These are phyloP conservation scores for Panellus pusillus DNA, from an alignment of 768 basidiomycete species.

Conservation along the genomic window DNA sequence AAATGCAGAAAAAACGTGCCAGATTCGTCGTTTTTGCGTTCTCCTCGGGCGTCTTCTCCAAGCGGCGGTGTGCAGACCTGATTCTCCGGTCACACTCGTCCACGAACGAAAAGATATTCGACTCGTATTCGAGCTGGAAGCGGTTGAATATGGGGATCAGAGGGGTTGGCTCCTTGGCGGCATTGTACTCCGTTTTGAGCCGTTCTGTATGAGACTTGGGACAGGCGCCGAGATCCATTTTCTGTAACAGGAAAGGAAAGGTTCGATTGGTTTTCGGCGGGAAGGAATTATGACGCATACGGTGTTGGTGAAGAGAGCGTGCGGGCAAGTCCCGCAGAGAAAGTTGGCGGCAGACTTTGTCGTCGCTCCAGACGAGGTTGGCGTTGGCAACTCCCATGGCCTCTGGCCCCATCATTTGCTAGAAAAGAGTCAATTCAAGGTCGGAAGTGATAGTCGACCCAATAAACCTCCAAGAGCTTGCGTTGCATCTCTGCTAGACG, in stretches of 20 bases:
- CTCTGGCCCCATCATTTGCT: slow-evolving; percentile 99
- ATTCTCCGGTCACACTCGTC: slow-evolving; percentile 99
- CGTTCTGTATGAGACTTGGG: slow-evolving; percentile 96
- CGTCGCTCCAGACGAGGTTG: slow-evolving; percentile 91
- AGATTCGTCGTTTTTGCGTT: slow-evolving; percentile 98
- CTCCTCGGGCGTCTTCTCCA: slow-evolving; percentile 99
- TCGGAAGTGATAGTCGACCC: slow-evolving; percentile 27
- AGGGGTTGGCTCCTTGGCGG: slow-evolving; percentile 71
- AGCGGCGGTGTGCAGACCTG: slow-evolving; percentile 85
- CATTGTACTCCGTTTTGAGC: slow-evolving; percentile 86
- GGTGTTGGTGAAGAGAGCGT: slow-evolving; percentile 96
- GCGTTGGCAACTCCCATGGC: slow-evolving; percentile 96
- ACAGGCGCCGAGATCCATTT: slow-evolving; percentile 99
- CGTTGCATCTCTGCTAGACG: slow-evolving; percentile 96
- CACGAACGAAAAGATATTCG: slow-evolving; percentile 93
- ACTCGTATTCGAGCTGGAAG: slow-evolving; percentile 95
- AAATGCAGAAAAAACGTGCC: slow-evolving; percentile 41
- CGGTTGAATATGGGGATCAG: slow-evolving; percentile 78
- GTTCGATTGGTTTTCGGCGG: not conserved
- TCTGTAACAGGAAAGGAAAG: slow-evolving; percentile 51
- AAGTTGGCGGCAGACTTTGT: slow-evolving; percentile 99
- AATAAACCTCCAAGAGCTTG: slow-evolving; percentile 67
- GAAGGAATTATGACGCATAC: slow-evolving; percentile 48
- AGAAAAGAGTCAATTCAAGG: slow-evolving; percentile 39
- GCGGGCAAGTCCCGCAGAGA: slow-evolving; percentile 97